Evolutionary conservation across 2,329 filamentous ascomycete species (phyloP).

Genomic region (Lecanicillium sp.): DNA sequence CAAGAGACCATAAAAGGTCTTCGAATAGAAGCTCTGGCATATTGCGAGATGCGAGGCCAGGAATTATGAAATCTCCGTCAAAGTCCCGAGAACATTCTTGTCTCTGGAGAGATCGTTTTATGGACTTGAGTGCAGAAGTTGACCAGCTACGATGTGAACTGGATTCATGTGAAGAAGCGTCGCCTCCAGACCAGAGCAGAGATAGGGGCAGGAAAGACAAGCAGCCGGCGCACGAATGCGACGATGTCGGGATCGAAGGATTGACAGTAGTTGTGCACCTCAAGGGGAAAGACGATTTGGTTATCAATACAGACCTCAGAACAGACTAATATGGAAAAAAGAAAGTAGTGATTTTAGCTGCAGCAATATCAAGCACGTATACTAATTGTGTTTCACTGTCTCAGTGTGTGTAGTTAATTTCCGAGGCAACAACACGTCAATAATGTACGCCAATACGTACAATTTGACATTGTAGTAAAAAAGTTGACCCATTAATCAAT

Average conservation of each 20-base stretch:
- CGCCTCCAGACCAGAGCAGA: slow-evolving; percentile 1
- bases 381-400: no score
- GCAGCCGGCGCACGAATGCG: slow-evolving; percentile 18
- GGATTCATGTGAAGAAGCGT: slow-evolving; percentile 14
- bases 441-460: no score
- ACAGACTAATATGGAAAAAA: slow-evolving; percentile 4
- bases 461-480: no score
- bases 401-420: no score
- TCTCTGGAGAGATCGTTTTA: slow-evolving; percentile 32
- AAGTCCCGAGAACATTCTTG: slow-evolving; percentile 24
- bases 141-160: slow-evolving; percentile 32
- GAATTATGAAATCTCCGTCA: slow-evolving; percentile 5
- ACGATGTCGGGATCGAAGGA: slow-evolving; percentile 35
- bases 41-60: slow-evolving; percentile 3
- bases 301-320: slow-evolving; percentile 40
- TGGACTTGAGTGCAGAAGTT: slow-evolving; percentile 31
- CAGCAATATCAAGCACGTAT: slow-evolving; percentile 5
- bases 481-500: no score
- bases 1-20: no score
- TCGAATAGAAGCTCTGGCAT: no score
- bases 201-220: slow-evolving; percentile 10
- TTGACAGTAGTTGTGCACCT: slow-evolving; percentile 44
- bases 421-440: no score
- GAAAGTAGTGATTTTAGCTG: neutral
- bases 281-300: slow-evolving; percentile 39